Evolutionary conservation across 2,329 filamentous ascomycete genomes (phyloP), one percentile per base, ranked within the genome.

Genomic region (Stylonectria norvegica): DNA sequence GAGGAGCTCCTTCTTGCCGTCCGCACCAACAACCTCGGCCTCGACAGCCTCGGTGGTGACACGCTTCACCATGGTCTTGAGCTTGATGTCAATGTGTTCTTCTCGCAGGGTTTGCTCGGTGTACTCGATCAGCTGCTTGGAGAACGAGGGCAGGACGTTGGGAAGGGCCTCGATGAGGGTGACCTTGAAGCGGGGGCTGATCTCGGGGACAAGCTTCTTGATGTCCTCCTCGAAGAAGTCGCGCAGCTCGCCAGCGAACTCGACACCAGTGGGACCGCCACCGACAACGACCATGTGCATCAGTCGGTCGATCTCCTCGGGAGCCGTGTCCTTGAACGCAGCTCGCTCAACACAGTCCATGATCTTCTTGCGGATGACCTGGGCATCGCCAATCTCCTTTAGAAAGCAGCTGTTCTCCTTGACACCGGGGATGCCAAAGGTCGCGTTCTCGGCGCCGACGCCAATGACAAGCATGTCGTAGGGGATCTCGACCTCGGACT

Each of bases 311-410:
- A 95, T 75, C 71, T 98, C 94, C 53, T 93, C 88, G 12, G 79
- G 72, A 25, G 79, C 76, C 72, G 98, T 93, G 62, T 89, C 91
- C 79, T 97, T 97, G 84, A 98, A 96, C 48, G 89, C 91, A 37
- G 93, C 93, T 23, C 91, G 96, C 73, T 98, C 93, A 56, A 95
- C 90, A 66, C 93, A 98, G 73, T 98, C 93, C 93, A 98, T 98
- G 69, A 98, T 96, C 70, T 89, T 89, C 77, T 91, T 96, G 62
- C 93, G 89, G 64, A 98, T 98, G 61, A 81, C 80, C 71, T 98
- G 93, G 42, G 93, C 93, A 66, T 98, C 94, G 52, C 79, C 82
- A 62, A 98, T 95, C 72, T 98, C 94, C 78, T 98, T 98, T 64
- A 98, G 72, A 79, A 98, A 98, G 73, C 90, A 95, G 56, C 88